phyloP scores from a whole-genome alignment of 768 basidiomycete genomes.

The Tubosaeta sp. region DNA sequence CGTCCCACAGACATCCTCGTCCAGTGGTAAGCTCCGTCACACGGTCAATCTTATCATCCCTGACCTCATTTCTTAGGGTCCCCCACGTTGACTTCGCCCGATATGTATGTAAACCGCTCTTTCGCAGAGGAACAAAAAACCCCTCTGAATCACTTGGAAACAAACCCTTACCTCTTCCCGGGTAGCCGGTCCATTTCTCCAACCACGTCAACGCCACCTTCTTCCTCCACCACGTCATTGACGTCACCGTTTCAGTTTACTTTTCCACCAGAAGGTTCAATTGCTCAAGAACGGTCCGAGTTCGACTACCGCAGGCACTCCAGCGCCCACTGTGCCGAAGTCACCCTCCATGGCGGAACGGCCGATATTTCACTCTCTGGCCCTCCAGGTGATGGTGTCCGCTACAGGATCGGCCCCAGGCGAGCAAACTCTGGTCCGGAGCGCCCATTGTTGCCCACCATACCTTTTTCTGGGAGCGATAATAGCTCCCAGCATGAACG shows the following conservation, averaged over 20 bases:
- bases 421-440: constrained; percentile 48
- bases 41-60: constrained; percentile 27
- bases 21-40: constrained; percentile 28
- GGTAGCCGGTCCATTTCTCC: constrained; percentile 73
- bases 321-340: constrained; percentile 49
- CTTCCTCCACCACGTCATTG: constrained; percentile 58
- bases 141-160: constrained; percentile 46
- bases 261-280: constrained; percentile 49
- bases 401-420: constrained; percentile 53
- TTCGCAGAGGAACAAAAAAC: constrained; percentile 56
- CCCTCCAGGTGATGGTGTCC: constrained; percentile 49
- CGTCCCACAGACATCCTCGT: constrained; percentile 28
- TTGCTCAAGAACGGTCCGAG: constrained; percentile 54
- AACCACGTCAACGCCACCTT: constrained; percentile 54
- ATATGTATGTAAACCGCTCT: constrained; percentile 47
- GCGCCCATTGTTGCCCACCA: constrained; percentile 42
- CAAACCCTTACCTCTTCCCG: constrained; percentile 56
- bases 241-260: constrained; percentile 65
- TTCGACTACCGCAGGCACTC: constrained; percentile 64
- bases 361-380: constrained; percentile 62
- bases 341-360: constrained; percentile 70
- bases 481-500: constrained; percentile 48
- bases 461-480: constrained; percentile 49
- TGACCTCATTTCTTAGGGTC: constrained; percentile 49
- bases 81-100: constrained; percentile 44